Base-by-base conservation (phyloP, 768 basidiomycete species). In the Lentinula raphanica region DNA sequence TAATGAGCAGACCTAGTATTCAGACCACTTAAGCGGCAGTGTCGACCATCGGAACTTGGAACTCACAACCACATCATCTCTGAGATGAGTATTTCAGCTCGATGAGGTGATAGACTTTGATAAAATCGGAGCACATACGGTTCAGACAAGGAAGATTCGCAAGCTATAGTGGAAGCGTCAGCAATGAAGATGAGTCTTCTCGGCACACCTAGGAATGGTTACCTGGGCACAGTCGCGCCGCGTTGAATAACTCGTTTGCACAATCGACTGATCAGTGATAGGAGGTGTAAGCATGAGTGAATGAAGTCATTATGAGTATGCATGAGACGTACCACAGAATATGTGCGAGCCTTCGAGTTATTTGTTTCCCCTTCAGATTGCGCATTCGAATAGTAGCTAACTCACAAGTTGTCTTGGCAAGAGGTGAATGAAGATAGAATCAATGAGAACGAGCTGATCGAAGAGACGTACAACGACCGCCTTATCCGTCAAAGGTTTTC, bases 231-330 rank as follows among this genome's bases (percentile, higher is more conserved):
- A 92, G 76, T 42, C 89, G 82, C 9, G 90, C 80, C 6, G 83
- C 75, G 61, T 83, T 88, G 71, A 94, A 94, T 28, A 91, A 69
- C 66, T 92, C 88, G 66, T 90, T 92, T 25, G 92, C 92, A 67
- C 92, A 94, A 27, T 88, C 86, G 56, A 92, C 91, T 91, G 49
- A 2, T 42, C n/a, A n/a, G n/a, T n/a, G n/a, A n/a, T n/a, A n/a
- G n/a, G n/a, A n/a, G n/a, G n/a, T n/a, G n/a, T n/a, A 44, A 3
- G 7, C n/a, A 23, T 44, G n/a, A 44, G 5, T 9, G 6, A 21
- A 8, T 5, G 3, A 35, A 8, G 12, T 21, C 9, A 6, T 44
- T 21, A 0, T 23, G n/a, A n/a, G 23, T 21, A 44, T 9, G 42
- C 17, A 25, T 2, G n/a, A 7, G 7, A 46, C 56, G 65, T 70